Evolutionary conservation across 2,329 filamentous ascomycete species (phyloP), one percentile per base, ranked within the genome.

Genomic region (Cercospora sp.): DNA sequence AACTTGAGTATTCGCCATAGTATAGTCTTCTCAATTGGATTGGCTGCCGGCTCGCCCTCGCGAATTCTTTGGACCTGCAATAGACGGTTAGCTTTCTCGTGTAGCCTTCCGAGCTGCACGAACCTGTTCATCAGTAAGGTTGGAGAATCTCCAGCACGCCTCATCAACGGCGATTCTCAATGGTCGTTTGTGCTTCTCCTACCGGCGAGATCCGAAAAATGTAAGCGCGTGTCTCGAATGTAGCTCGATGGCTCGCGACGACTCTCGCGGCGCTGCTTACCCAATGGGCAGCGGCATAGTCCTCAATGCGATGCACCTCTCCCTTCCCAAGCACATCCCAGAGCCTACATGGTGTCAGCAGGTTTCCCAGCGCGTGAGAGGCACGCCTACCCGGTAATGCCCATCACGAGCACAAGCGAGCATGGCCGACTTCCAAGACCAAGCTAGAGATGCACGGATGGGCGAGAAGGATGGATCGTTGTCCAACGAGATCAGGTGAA

Each of bases 1-100:
- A 87, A 79, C 4, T 81, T 79, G 60, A 83, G 74, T 68, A 85
- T 75, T 6, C 80, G 77, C 69, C 75, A 80, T 33, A 83, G 76
- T 58, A 82, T 80, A 3, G 71, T 69, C 64, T 81, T 82, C 68
- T 82, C 81, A 12, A 81, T 76, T 3, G 80, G 80, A 68, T 81
- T 81, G 26, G 77, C 80, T 5, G 77, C 78, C 5, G 73, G 72
- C 33, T 75, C 74, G n/a, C 72, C 77, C 59, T 81, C 70, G 3
- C 78, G 76, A 13, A 82, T 82, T 3, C 67, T 68, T 6, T 72
- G 69, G 1, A 80, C 78, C 60, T 75, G 71, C 18, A 30, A 5
- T 13, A n/a, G 23, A 5, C 16, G 2, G 6, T n/a, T n/a, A 23
- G 42, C 4, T 9, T 2, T 10, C 13, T n/a, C 1, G 26, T 9